Conservation (phyloP, 306 rosid genomes). For the Vicia faba region DNA sequence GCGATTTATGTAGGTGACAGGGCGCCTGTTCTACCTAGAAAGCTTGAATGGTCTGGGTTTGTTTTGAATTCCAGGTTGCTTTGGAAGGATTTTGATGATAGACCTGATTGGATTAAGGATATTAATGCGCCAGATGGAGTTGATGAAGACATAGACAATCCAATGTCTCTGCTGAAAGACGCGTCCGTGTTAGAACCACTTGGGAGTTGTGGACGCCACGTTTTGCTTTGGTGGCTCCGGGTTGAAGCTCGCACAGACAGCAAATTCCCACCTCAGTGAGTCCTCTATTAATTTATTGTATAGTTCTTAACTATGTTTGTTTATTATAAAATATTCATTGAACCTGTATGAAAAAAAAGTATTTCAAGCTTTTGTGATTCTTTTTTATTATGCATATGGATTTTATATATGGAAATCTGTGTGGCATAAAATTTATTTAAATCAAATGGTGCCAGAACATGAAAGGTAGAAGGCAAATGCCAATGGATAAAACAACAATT, state of each 20-base stretch:
- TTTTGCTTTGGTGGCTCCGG: conserved; percentile 95
- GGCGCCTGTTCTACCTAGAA: conserved; percentile 77
- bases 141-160: conserved; percentile 65
- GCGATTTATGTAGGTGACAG: conserved; percentile 76
- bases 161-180: conserved; percentile 75
- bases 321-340: conserved; percentile 11
- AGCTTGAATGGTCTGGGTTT: conserved; percentile 94
- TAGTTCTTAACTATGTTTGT: conserved; percentile 8
- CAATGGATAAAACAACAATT: conserved; percentile 5
- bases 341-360: neutral
- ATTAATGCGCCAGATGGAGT: conserved; percentile 54
- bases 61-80: conserved; percentile 83
- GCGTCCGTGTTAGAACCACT: conserved; percentile 84
- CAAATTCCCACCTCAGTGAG: conserved; percentile 91
- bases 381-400: neutral
- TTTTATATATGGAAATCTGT: conserved; percentile 6
- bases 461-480: conserved; percentile 16
- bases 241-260: conserved; percentile 99
- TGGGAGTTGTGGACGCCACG: conserved; percentile 92
- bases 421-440: conserved; percentile 22
- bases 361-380: conserved; percentile 10
- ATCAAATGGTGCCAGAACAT: neutral
- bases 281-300: conserved; percentile 29
- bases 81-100: conserved; percentile 77
- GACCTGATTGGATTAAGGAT: conserved; percentile 84